Base-by-base conservation (phyloP, 768 basidiomycete genomes). In the Tricholoma furcatifolium region DNA sequence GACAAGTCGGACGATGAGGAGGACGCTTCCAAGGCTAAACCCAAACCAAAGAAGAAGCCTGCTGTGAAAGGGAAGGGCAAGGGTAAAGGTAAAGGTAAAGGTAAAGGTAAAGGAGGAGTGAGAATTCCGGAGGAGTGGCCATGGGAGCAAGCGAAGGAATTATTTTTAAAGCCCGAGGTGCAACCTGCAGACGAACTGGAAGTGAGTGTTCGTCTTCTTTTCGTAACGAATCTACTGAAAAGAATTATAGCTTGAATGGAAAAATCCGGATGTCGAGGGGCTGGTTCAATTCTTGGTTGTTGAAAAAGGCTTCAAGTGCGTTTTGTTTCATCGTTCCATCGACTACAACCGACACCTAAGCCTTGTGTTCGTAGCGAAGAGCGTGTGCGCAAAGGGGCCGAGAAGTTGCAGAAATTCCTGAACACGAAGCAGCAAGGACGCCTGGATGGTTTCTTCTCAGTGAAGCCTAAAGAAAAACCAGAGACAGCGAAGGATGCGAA, bases 291-390 rank as follows among this genome's bases (percentile, higher is more conserved):
- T 98, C 71, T 68, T 99, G 18, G 95, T 98, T 12, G 84, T 73
- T 34, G 91, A 98, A 65, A 98, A 99, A 67, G 97, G 97, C 6
- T 99, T 99, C 84, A 96, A 88, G 96, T 97, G 58, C 52, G 49
- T 24, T 34, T 36, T 24, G 17, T 23, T 17, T 40, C 34, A 18
- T n/a, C n/a, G 2, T 45, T 21, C 15, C 32, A 10, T 39, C 10
- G 21, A 39, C 10, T 32, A 20, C 36, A 17, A 24, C 20, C 30
- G 7, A 27, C n/a, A n/a, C n/a, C 40, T 43, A 57, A 30, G 52
- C 60, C 47, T 11, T 31, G 32, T n/a, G n/a, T 18, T 38, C 44
- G 18, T 64, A 98, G 96, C 60, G 97, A 98, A 76, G 97, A 99
- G 9, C 88, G 97, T 20, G 93, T 99, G 3, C 84, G 96, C 30